These are phyloP conservation scores for Suhomyces kilbournensis DNA, from an alignment of 805 yeast species.

Conservation along the genomic window DNA sequence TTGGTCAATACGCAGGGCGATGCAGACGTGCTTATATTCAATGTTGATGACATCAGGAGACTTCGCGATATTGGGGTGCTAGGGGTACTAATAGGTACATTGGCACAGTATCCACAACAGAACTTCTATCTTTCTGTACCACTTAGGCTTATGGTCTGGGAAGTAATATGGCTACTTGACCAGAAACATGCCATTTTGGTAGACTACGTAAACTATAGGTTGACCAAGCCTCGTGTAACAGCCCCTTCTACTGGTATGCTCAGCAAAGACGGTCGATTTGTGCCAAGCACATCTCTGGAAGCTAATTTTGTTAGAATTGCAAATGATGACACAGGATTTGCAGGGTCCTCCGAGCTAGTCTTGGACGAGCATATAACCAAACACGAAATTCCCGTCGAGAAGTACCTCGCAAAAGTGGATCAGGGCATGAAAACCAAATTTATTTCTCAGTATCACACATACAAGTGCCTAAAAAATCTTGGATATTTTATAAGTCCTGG, in stretches of 20 bases:
- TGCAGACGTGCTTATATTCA: conserved; percentile 53
- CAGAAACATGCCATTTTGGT: conserved; percentile 42
- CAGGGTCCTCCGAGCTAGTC: neutral
- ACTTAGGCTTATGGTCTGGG: conserved; percentile 68
- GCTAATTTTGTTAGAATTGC: conserved; percentile 7
- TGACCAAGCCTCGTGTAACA: neutral
- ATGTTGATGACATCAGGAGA: conserved; percentile 47
- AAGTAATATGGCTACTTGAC: conserved; percentile 61
- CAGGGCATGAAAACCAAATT: neutral
- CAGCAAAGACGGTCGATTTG: neutral
- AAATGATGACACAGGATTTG: neutral
- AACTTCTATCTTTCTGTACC: conserved; percentile 86
- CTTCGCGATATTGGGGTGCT: conserved; percentile 61
- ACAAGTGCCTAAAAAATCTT: conserved; percentile 35
- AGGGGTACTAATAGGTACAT: conserved; percentile 79
- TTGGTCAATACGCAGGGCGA: conserved; percentile 10
- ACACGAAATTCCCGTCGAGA: neutral
- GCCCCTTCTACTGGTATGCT: neutral
- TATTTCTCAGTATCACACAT: conserved; percentile 20
- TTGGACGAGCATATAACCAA: neutral
- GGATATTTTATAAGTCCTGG: conserved; percentile 77
- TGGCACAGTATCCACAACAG: conserved; percentile 92
- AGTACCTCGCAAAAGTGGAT: neutral
- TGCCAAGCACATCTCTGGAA: neutral
- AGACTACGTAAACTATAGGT: conserved; percentile 29